A percentile compares a stretch with the other conserved stretches of the same genome.
Evolutionary conservation across 768 basidiomycete genomes (phyloP).

Genomic region (Calvatia gigantea): DNA sequence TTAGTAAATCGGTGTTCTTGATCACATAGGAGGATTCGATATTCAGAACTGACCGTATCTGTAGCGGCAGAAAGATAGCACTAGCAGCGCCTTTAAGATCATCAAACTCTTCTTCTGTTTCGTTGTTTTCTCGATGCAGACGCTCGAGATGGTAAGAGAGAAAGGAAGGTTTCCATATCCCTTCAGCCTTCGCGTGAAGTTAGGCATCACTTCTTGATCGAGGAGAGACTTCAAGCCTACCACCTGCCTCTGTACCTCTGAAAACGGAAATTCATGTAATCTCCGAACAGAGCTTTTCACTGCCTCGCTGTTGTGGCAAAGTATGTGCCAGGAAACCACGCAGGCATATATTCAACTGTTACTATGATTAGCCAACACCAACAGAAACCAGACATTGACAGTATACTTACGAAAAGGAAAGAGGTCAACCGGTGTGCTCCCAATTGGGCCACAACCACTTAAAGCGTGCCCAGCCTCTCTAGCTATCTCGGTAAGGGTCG

Average conservation of each 20-base stretch:
- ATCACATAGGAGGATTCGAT: neutral
- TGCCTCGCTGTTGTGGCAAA: conserved; percentile 9
- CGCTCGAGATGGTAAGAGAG: no score
- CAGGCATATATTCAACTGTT: conserved; percentile 18
- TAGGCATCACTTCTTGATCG: neutral
- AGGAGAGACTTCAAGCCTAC: neutral
- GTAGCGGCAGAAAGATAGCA: conserved; percentile 70
- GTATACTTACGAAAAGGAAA: conserved; percentile 1
- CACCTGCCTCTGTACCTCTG: conserved; percentile 13
- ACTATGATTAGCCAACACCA: neutral
- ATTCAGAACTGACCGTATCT: conserved; percentile 47
- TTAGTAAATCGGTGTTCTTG: neutral
- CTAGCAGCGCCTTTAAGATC: conserved; percentile 83
- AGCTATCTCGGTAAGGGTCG: neutral
- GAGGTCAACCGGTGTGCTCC: neutral
- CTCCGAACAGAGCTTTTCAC: neutral
- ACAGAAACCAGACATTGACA: neutral
- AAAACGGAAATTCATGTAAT: conserved; percentile 16
- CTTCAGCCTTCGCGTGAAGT: conserved; percentile 15
- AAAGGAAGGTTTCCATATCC: conserved; percentile 36
- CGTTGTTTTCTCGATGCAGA: no score
- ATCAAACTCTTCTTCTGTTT: no score
- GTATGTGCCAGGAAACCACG: conserved; percentile 21
- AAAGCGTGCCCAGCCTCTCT: neutral
- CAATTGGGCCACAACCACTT: neutral